Evolutionary conservation across 768 basidiomycete genomes (phyloP), one percentile per base, ranked within the genome.

Genomic region (Kondoa subrosea): DNA sequence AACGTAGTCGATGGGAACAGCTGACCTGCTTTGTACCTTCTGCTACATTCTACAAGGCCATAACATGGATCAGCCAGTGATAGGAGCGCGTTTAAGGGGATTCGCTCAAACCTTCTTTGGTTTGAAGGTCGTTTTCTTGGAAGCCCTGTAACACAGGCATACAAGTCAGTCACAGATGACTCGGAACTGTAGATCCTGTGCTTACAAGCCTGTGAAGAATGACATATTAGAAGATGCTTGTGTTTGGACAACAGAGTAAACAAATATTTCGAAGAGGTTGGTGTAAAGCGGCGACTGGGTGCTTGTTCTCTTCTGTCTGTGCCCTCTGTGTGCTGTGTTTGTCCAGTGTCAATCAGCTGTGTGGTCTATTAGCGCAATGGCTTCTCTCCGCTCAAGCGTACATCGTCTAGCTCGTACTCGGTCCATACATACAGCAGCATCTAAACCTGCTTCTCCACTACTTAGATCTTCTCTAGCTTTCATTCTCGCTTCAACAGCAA

Each of bases 11-110:
- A 31, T 31, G 33, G 8, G 30, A 32, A 31, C n/a, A 29, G 15
- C 61, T 3, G 2, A 63, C 61, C 61, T 63, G 61, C 59, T 69
- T 66, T 50, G 92, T 93, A 56, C 92, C 92, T 77, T 93, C 91
- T 2, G 91, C 88, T 27, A 91, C 86, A 76, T 90, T 63, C 69
- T 69, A 60, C 33, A 21, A 33, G 62, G 12, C 59, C 59, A 26
- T n/a, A 60, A 12, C 59, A 12, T 26, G 14, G 14, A n/a, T 26
- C 12, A 26, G 59, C 26, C 59, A 8, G 25, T 30, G 59, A n/a
- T 12, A 12, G 25, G 25, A 12, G 29, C n/a, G 58, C 58, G 30
- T 60, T 15, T 4, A 60, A 27, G 58, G 30, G n/a, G 58, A 60
- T 12, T 60, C 16, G 15, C 15, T 56, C 25, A 60, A 14, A 59